phyloP scores from a whole-genome alignment of 1,139 yeast species.

The Arxiozyma slooffiae region DNA sequence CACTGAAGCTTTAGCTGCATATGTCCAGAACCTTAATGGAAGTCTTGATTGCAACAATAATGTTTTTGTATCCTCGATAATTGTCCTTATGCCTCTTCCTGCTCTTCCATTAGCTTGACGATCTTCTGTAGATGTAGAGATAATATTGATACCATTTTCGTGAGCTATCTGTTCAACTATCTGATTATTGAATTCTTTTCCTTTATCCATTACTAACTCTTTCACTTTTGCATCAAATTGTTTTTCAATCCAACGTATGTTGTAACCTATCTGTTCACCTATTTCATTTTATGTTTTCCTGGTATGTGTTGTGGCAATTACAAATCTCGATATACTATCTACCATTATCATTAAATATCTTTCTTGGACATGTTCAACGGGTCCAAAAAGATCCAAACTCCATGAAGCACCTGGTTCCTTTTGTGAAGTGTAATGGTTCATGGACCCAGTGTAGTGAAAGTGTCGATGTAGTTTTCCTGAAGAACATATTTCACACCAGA shows the following conservation, averaged over 20 bases:
- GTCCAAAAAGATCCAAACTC: constrained; percentile 5
- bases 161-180: neutral
- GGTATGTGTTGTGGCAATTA: neutral
- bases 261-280: neutral
- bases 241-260: neutral
- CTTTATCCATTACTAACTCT: constrained; percentile 3
- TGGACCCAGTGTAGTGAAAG: constrained; percentile 4
- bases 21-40: constrained; percentile 4
- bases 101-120: constrained; percentile 7
- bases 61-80: neutral
- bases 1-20: constrained; percentile 6
- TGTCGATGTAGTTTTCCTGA: neutral
- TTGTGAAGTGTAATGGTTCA: constrained; percentile 2
- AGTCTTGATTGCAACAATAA: constrained; percentile 1
- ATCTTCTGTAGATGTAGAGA: constrained; percentile 4
- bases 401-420: constrained; percentile 2
- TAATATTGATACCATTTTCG: neutral
- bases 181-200: constrained; percentile 2
- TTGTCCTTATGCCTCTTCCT: constrained; percentile 2
- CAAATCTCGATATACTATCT: constrained; percentile 3
- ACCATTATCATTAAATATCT: constrained; percentile 2
- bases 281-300: neutral
- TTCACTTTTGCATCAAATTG: neutral
- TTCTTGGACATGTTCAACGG: neutral
- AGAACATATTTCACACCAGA: constrained; percentile 3